These are phyloP conservation scores for Ascosphaera apis DNA, from an alignment of 2,329 filamentous ascomycete genomes.

Conservation along the genomic window DNA sequence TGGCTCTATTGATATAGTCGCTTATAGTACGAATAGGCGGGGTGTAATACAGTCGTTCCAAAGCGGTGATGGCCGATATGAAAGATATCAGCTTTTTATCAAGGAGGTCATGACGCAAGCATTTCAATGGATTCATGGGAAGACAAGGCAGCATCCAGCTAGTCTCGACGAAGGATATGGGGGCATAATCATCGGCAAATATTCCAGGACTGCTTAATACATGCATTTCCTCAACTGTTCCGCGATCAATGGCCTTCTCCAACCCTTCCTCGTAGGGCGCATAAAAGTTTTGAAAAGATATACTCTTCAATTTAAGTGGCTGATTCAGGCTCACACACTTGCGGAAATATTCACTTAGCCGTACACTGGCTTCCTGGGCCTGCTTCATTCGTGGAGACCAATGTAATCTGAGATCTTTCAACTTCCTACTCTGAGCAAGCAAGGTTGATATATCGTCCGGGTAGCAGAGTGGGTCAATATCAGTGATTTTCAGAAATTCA, in stretches of 20 bases:
- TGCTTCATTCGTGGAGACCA: slow-evolving; percentile 40
- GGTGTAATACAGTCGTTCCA: slow-evolving; percentile 31
- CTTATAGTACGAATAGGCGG: slow-evolving; percentile 13
- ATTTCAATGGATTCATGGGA: slow-evolving; percentile 19
- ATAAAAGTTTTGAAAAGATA: slow-evolving; percentile 35
- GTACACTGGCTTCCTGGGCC: slow-evolving; percentile 32
- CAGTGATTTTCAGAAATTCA: slow-evolving; percentile 28
- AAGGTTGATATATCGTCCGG: slow-evolving; percentile 38
- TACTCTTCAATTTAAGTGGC: slow-evolving; percentile 24
- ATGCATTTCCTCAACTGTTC: slow-evolving; percentile 24
- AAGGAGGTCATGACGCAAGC: slow-evolving; percentile 25
- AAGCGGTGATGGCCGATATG: not conserved
- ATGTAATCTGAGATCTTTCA: slow-evolving; percentile 32
- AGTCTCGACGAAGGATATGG: slow-evolving; percentile 31
- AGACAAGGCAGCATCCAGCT: slow-evolving; percentile 24
- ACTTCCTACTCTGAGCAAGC: slow-evolving; percentile 28
- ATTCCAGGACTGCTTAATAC: slow-evolving; percentile 29
- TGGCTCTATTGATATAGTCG: slow-evolving; percentile 13
- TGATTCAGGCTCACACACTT: slow-evolving; percentile 27
- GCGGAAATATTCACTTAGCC: slow-evolving; percentile 31
- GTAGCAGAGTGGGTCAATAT: slow-evolving; percentile 41
- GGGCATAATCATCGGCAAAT: slow-evolving; percentile 15
- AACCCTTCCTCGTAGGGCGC: slow-evolving; percentile 27
- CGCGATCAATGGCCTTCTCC: slow-evolving; percentile 20
- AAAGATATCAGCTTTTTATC: slow-evolving; percentile 14